These are phyloP conservation scores for Nigrospora sphaerica DNA, from an alignment of 2,329 filamentous ascomycete species.

Conservation along the genomic window DNA sequence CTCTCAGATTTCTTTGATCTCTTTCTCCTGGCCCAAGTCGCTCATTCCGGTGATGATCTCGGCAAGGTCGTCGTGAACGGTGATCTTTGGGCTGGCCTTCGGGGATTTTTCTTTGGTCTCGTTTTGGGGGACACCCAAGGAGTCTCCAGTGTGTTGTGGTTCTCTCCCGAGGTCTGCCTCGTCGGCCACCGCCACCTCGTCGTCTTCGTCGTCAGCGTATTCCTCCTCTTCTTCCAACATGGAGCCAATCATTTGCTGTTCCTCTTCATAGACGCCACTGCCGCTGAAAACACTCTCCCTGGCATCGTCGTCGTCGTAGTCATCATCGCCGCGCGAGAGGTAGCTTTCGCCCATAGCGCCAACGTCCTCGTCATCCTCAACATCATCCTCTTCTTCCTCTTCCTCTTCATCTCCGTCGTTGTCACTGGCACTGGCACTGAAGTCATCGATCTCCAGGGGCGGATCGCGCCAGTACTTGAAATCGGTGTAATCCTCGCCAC, in stretches of 20 bases:
- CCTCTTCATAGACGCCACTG: slow-evolving; percentile 35
- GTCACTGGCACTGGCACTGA: slow-evolving; percentile 66
- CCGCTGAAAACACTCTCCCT: slow-evolving; percentile 35
- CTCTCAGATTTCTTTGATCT: slow-evolving; percentile 13
- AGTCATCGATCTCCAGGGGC: slow-evolving; percentile 79
- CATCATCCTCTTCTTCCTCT: slow-evolving; percentile 27
- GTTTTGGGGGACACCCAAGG: not conserved
- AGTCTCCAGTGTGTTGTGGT: slow-evolving; percentile 5
- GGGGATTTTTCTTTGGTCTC: slow-evolving; percentile 4
- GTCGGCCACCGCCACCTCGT: slow-evolving; percentile 33
- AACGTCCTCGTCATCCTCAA: slow-evolving; percentile 32
- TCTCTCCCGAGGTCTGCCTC: slow-evolving; percentile 18
- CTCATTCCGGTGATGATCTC: slow-evolving; percentile 55
- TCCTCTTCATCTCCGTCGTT: slow-evolving; percentile 26
- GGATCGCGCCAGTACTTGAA: slow-evolving; percentile 93
- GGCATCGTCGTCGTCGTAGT: slow-evolving; percentile 27
- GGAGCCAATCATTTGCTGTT: slow-evolving; percentile 32
- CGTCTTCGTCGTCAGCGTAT: slow-evolving; percentile 19
- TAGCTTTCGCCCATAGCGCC: slow-evolving; percentile 38
- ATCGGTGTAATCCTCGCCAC: slow-evolving; percentile 92
- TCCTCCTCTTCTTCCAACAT: slow-evolving; percentile 29
- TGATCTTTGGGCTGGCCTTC: slow-evolving; percentile 8
- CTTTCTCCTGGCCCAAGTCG: slow-evolving; percentile 40
- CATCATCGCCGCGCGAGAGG: slow-evolving; percentile 27
- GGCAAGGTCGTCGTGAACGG: slow-evolving; percentile 40